These are phyloP conservation scores for Dipodascus geniculatus DNA, from an alignment of 805 yeast genomes.

Conservation along the genomic window DNA sequence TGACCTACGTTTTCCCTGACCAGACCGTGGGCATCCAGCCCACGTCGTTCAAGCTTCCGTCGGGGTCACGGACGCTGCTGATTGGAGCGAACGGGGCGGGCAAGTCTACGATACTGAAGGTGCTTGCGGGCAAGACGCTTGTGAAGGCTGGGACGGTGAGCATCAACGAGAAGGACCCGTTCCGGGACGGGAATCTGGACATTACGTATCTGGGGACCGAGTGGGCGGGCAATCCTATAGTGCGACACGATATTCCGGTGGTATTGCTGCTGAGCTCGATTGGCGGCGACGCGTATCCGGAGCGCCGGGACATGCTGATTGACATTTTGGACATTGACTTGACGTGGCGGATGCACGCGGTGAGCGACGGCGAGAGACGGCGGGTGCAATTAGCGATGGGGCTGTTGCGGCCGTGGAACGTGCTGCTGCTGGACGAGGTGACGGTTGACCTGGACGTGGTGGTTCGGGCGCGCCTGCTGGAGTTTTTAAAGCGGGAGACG, in stretches of 20 bases:
- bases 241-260: conserved; percentile 85
- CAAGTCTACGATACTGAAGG: conserved; percentile 73
- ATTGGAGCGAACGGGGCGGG: conserved; percentile 98
- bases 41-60: conserved; percentile 47
- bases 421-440: conserved; percentile 85
- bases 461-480: conserved; percentile 64
- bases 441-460: conserved; percentile 94
- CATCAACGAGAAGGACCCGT: conserved; percentile 84
- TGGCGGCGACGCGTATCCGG: conserved; percentile 67
- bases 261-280: conserved; percentile 63
- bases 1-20: conserved; percentile 60
- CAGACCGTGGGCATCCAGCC: conserved; percentile 56
- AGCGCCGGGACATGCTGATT: conserved; percentile 65
- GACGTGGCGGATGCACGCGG: conserved; percentile 82
- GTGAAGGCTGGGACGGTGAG: conserved; percentile 58
- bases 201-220: conserved; percentile 87
- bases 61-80: conserved; percentile 64
- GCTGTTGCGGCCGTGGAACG: conserved; percentile 77
- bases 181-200: conserved; percentile 40
- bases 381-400: conserved; percentile 95
- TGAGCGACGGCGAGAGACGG: conserved; percentile 92
- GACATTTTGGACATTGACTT: conserved; percentile 76
- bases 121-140: conserved; percentile 85
- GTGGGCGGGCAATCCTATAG: conserved; percentile 90
- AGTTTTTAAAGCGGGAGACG: conserved; percentile 68